phyloP scores from a whole-genome alignment of 345 rosid genomes.

The Tarenaya hassleriana region DNA sequence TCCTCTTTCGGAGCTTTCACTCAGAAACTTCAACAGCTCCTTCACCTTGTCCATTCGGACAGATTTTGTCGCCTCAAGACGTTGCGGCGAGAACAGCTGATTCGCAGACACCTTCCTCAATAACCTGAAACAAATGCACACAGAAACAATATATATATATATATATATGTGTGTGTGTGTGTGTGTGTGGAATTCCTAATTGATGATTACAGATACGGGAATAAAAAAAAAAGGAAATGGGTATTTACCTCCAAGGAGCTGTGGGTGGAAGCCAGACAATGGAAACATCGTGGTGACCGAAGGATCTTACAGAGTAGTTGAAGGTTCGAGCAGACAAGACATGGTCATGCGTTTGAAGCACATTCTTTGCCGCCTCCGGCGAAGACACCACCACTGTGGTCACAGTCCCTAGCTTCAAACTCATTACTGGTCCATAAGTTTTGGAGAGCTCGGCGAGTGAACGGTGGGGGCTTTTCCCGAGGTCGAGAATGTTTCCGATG shows the following conservation, averaged over 20 bases:
- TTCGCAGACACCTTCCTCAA: constrained; percentile 14
- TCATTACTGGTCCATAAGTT: constrained; percentile 38
- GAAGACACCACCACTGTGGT: constrained; percentile 14
- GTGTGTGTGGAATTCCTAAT: too few relatives aligned
- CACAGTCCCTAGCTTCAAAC: constrained; percentile 21
- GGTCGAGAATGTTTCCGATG: constrained; percentile 33
- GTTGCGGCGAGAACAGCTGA: constrained; percentile 17
- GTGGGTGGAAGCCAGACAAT: constrained; percentile 15
- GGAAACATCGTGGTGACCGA: constrained; percentile 17
- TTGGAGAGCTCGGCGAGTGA: constrained; percentile 30
- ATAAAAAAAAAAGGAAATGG: not conserved
- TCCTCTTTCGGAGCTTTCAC: constrained; percentile 15
- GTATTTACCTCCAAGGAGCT: constrained; percentile 12
- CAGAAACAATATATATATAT: too few relatives aligned
- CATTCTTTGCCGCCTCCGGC: constrained; percentile 19
- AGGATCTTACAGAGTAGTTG: constrained; percentile 11
- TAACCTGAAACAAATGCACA: too few relatives aligned
- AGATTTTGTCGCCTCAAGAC: constrained; percentile 14
- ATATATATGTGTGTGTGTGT: too few relatives aligned
- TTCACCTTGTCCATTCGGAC: constrained; percentile 13
- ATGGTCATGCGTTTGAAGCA: constrained; percentile 28
- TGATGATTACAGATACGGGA: too few relatives aligned
- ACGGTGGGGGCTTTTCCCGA: constrained; percentile 28
- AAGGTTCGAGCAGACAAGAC: constrained; percentile 9
- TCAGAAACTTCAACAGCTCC: constrained; percentile 15